Percentiles rank a stretch among this genome's conserved stretches.
These are phyloP conservation scores for Candolleomyces aberdarensis DNA, from an alignment of 768 basidiomycete genomes.

Conservation along the genomic window DNA sequence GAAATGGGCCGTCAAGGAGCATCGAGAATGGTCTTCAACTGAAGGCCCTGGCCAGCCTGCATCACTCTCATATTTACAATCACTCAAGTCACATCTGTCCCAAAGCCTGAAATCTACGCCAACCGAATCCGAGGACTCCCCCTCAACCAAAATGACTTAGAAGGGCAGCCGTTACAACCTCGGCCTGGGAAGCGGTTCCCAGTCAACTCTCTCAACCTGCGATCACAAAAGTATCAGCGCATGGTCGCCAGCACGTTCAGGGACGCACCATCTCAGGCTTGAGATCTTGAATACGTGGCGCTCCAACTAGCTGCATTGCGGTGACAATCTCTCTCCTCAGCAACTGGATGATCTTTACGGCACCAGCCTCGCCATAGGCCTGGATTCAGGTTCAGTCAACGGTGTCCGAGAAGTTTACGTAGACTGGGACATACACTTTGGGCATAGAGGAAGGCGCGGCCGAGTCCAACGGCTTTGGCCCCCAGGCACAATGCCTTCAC, in stretches of 20 bases:
- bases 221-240: neutral
- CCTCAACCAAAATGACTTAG: neutral
- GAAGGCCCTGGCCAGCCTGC: constrained; percentile 38
- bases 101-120: neutral
- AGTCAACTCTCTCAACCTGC: constrained; percentile 57
- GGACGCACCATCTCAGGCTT: constrained; percentile 68
- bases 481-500: constrained; percentile 90
- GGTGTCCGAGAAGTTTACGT: neutral
- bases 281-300: constrained; percentile 58
- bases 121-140: no score
- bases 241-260: neutral
- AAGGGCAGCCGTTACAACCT: constrained; percentile 27
- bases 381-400: constrained; percentile 22
- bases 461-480: constrained; percentile 82
- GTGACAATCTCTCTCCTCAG: constrained; percentile 75
- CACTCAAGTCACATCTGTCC: constrained; percentile 36
- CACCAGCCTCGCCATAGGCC: constrained; percentile 77
- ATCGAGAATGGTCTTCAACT: constrained; percentile 47
- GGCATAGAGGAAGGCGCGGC: constrained; percentile 82
- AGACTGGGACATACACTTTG: constrained; percentile 55
- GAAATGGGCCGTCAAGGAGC: constrained; percentile 24
- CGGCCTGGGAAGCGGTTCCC: constrained; percentile 45
- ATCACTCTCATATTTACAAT: constrained; percentile 34
- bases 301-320: constrained; percentile 77
- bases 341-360: constrained; percentile 61